These are phyloP conservation scores for Penicillium silybi DNA, from an alignment of 495 filamentous ascomycete species.

Conservation along the genomic window DNA sequence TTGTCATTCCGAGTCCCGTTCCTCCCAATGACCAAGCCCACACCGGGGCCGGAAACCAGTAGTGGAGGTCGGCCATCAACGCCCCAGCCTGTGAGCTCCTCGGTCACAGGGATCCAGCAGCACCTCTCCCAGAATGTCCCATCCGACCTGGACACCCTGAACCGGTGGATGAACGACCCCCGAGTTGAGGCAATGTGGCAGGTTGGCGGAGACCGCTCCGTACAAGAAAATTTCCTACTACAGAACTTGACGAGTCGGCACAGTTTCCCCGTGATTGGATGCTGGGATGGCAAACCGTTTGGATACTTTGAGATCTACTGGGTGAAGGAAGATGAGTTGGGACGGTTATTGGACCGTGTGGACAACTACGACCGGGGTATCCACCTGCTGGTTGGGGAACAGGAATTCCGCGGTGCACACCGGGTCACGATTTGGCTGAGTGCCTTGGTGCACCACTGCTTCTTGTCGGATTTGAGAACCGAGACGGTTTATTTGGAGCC, in stretches of 20 bases:
- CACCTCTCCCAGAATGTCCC: slow-evolving; percentile 25
- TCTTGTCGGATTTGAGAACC: slow-evolving; percentile 75
- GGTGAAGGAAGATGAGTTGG: slow-evolving; percentile 89
- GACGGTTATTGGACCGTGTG: slow-evolving; percentile 57
- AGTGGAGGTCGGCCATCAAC: slow-evolving; percentile 13
- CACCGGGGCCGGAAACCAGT: neutral
- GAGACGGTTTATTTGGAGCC: slow-evolving; percentile 82
- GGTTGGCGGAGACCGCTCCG: slow-evolving; percentile 54
- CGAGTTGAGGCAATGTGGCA: slow-evolving; percentile 84
- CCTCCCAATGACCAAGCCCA: slow-evolving; percentile 26
- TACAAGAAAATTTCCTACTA: slow-evolving; percentile 67
- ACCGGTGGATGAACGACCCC: slow-evolving; percentile 87
- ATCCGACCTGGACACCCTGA: slow-evolving; percentile 71
- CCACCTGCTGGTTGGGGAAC: slow-evolving; percentile 86
- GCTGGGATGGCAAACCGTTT: slow-evolving; percentile 94
- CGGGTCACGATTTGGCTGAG: slow-evolving; percentile 77
- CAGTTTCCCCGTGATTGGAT: slow-evolving; percentile 86
- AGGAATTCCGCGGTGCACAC: slow-evolving; percentile 78
- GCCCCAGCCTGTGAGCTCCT: slow-evolving; percentile 24
- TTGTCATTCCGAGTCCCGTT: slow-evolving; percentile 80
- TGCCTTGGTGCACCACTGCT: slow-evolving; percentile 80
- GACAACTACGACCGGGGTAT: slow-evolving; percentile 84
- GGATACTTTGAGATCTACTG: slow-evolving; percentile 98
- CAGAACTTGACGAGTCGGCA: slow-evolving; percentile 61
- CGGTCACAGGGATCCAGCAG: slow-evolving; percentile 24